Percentiles rank a stretch among this genome's conserved stretches.
Evolutionary conservation across 768 basidiomycete genomes (phyloP).

Genomic region (Asterophora parasitica): DNA sequence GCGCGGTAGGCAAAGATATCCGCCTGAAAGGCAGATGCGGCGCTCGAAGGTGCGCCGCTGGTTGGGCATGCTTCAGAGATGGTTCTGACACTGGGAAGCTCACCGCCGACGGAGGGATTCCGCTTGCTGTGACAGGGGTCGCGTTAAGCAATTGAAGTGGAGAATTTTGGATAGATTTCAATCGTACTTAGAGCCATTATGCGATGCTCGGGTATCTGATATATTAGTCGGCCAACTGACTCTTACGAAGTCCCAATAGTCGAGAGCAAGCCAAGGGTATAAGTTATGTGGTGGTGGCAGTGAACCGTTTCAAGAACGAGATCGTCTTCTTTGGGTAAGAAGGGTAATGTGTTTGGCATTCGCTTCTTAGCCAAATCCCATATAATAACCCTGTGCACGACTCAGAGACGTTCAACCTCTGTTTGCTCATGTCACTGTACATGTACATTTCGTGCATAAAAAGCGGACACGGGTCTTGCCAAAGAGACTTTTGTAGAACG

Average conservation of each 20-base stretch:
- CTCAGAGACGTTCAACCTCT: too few relatives aligned
- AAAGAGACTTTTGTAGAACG: too few relatives aligned
- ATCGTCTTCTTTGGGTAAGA: not conserved
- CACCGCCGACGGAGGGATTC: constrained; percentile 18
- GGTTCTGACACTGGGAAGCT: constrained; percentile 25
- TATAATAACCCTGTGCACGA: too few relatives aligned
- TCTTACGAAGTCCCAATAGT: not conserved
- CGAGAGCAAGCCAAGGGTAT: not conserved
- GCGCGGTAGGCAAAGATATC: constrained; percentile 53
- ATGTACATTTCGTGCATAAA: too few relatives aligned
- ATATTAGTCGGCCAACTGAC: not conserved
- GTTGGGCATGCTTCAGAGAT: constrained; percentile 14
- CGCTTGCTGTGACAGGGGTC: constrained; percentile 4
- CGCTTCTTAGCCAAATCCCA: not conserved
- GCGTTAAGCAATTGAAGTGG: not conserved
- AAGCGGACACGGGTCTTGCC: too few relatives aligned
- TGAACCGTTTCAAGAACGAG: too few relatives aligned
- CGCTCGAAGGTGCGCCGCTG: constrained; percentile 31
- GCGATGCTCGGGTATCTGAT: not conserved
- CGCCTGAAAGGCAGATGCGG: constrained; percentile 59
- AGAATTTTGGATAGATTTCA: not conserved
- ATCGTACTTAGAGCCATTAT: constrained; percentile 6
- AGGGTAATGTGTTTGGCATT: not conserved
- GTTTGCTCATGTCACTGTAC: too few relatives aligned
- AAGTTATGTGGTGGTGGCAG: not conserved